phyloP scores from a whole-genome alignment of 2,329 filamentous ascomycete species.

The Zasmidium citrigriseum region DNA sequence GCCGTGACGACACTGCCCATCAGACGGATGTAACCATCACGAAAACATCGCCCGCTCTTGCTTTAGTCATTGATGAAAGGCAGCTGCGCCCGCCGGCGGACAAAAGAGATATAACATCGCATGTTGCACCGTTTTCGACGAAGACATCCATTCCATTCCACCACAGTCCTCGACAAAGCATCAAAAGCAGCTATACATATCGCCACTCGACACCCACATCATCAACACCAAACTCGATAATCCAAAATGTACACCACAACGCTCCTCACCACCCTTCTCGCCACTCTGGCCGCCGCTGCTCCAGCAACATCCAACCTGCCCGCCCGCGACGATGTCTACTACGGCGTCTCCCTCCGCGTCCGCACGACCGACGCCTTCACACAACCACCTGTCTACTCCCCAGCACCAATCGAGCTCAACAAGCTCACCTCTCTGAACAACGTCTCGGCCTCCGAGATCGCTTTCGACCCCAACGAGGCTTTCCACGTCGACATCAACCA shows the following conservation, averaged over 20 bases:
- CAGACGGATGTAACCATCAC: background rate
- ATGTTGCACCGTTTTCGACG: background rate
- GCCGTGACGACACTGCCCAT: background rate
- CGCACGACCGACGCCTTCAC: slow-evolving; percentile 1
- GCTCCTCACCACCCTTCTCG: background rate
- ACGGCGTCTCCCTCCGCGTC: slow-evolving; percentile 18
- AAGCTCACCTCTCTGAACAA: slow-evolving; percentile 9
- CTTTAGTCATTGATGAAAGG: too few relatives aligned
- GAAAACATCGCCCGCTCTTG: too few relatives aligned
- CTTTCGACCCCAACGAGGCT: slow-evolving; percentile 17
- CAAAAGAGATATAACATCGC: background rate
- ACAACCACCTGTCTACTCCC: slow-evolving; percentile 8
- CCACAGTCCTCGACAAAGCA: background rate
- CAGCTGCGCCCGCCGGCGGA: background rate
- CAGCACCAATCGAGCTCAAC: slow-evolving; percentile 21
- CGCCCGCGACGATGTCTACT: slow-evolving; percentile 9
- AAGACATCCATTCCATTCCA: background rate
- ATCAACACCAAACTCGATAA: background rate
- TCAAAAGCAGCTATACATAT: background rate
- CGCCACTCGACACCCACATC: background rate
- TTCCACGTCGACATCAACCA: slow-evolving; percentile 13
- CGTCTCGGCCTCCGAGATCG: slow-evolving; percentile 8
- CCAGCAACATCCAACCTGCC: background rate
- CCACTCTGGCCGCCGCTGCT: slow-evolving; percentile 4
- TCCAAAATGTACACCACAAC: slow-evolving; percentile 7